Evolutionary conservation across 495 filamentous ascomycete species (phyloP).

Genomic region (Neurospora sp.): DNA sequence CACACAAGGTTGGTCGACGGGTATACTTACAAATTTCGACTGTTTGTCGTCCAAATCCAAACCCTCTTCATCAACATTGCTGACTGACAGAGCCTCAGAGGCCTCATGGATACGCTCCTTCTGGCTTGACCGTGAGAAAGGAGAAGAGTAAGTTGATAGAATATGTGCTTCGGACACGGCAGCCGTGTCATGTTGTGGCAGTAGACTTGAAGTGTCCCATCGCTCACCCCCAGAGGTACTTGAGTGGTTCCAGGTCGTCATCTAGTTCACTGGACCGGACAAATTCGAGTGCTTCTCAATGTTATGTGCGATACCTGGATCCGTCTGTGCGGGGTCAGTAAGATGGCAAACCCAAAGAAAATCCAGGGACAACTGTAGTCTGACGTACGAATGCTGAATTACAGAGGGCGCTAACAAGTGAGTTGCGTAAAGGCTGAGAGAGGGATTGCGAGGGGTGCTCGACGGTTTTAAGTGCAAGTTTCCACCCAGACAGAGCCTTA

Average conservation of each 20-base stretch:
- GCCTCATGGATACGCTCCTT: neutral
- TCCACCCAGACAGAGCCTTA: neutral
- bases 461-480: neutral
- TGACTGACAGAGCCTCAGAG: neutral
- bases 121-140: neutral
- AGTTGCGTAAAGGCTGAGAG: neutral
- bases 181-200: neutral
- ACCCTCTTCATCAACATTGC: neutral
- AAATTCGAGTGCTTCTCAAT: neutral
- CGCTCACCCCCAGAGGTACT: neutral
- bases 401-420: neutral
- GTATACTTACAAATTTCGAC: neutral
- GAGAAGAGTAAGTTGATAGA: neutral
- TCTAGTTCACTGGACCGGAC: neutral
- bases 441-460: neutral
- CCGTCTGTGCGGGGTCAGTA: neutral
- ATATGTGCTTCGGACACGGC: neutral
- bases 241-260: neutral
- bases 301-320: neutral
- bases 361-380: neutral
- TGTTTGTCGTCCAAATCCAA: neutral
- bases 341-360: neutral
- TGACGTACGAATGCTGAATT: neutral
- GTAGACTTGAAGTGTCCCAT: neutral
- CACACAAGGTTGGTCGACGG: neutral